Evolutionary conservation across 2,329 filamentous ascomycete species (phyloP), one percentile per base, ranked within the genome.

Genomic region (Monosporascus sp.): DNA sequence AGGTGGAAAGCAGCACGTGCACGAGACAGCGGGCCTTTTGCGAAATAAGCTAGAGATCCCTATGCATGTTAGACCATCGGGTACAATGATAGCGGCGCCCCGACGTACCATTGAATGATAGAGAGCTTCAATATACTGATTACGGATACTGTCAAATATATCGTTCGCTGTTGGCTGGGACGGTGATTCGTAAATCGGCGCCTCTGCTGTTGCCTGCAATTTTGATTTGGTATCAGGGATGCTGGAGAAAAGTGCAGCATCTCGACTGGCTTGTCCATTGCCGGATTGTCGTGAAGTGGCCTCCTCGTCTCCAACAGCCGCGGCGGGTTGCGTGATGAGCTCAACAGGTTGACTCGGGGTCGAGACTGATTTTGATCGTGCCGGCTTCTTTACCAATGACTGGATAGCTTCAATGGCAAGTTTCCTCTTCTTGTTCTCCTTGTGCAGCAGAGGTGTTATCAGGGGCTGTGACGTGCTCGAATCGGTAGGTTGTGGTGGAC

Each of bases 41-140:
- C 86, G 69, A 93, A 92, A 69, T 92, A 94, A 54, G 89, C 89
- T 53, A 93, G 73, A 3, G 89, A 90, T 37, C 87, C 89, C 79
- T 71, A 8, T 67, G 72, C 11, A 73, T 60, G 65, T 80, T 78
- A 57, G 78, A 51, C 11, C 48, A 37, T 35, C 31, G 5, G 31
- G 2, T 24, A 40, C 45, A 20, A 14, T 20, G 4, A 7, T 43
- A 2, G 40, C 9, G 16, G 37, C 20, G 19, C 17, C 54, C 71
- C 72, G 37, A 61, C 74, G 16, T 68, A 82, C 82, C 75, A 82
- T 79, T 53, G 86, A 84, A 71, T 83, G 76, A 74, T 85, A 86
- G 1, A 87, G 69, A 6, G 78, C 76, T 53, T 84, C 79, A 52
- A 80, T 75, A 69, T 88, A 82, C 49, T 85, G 78, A 26, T 70